A percentile compares a stretch with the other conserved stretches of the same genome.
Evolutionary conservation across 192 early-diverging fungal species (phyloP).

Genomic region (Linnemannia hyalina): DNA sequence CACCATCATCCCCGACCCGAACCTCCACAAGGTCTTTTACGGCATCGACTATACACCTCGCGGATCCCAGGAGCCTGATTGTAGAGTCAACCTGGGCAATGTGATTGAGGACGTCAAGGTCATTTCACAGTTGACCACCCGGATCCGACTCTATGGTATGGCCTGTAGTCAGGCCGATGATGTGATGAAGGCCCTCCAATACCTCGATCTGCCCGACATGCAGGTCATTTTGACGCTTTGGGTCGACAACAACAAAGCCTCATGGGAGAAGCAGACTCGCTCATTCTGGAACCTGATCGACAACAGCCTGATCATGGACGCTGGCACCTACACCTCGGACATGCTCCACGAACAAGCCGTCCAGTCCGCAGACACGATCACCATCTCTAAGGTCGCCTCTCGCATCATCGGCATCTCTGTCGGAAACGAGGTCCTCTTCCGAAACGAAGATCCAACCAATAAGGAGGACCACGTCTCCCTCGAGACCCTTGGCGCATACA

Average conservation of each 20-base stretch:
- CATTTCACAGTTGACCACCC: conserved; percentile 65
- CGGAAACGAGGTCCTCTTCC: conserved; percentile 74
- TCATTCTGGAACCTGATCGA: conserved; percentile 47
- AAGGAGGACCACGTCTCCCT: conserved; percentile 19
- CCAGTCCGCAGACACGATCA: conserved; percentile 43
- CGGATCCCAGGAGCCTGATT: conserved; percentile 68
- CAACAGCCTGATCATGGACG: conserved; percentile 18
- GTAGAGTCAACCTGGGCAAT: conserved; percentile 63
- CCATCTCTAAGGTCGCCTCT: conserved; percentile 50
- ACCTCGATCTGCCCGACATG: conserved; percentile 64
- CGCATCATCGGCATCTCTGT: conserved; percentile 69
- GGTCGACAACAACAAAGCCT: conserved; percentile 65
- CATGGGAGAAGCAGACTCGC: conserved; percentile 50
- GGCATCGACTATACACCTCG: conserved; percentile 73
- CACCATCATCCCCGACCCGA: conserved; percentile 45
- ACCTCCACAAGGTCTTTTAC: conserved; percentile 58
- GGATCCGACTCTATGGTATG: conserved; percentile 74
- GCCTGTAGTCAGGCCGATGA: conserved; percentile 74
- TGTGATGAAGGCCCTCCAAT: conserved; percentile 71
- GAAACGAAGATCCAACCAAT: conserved; percentile 59
- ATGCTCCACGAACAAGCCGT: conserved; percentile 49
- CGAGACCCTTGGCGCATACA: conserved; percentile 60
- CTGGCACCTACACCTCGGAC: conserved; percentile 37
- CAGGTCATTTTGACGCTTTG: conserved; percentile 73
- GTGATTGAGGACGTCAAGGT: conserved; percentile 72